phyloP scores from a whole-genome alignment of 225 moss, liverwort and hornwort species.

The Straminergon stramineum region DNA sequence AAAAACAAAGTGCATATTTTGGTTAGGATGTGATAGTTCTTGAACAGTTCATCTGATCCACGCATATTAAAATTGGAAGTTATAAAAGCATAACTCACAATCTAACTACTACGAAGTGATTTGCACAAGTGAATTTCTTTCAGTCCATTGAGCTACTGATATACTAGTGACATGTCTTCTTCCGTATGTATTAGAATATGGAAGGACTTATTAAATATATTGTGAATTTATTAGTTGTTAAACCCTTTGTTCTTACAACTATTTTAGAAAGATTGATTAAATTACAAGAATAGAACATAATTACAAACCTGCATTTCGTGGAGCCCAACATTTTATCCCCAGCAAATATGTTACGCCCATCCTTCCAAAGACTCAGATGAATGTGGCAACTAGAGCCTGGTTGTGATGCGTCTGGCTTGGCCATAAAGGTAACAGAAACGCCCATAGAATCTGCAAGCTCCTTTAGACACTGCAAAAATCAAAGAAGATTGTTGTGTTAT shows the following conservation, averaged over 20 bases:
- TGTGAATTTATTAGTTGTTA: not conserved
- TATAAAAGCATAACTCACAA: not conserved
- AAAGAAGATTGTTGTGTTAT: not conserved
- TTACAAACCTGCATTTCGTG: slow-evolving; percentile 65
- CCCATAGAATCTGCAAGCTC: slow-evolving; percentile 86
- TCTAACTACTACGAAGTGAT: not conserved
- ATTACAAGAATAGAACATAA: not conserved
- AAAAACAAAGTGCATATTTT: not conserved
- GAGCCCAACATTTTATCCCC: slow-evolving; percentile 61
- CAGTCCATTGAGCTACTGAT: not conserved
- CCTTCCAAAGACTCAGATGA: slow-evolving; percentile 78
- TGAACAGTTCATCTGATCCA: not conserved
- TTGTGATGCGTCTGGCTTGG: slow-evolving; percentile 79
- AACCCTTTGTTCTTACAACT: not conserved
- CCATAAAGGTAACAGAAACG: slow-evolving; percentile 93
- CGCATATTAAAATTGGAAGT: not conserved
- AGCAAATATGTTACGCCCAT: slow-evolving; percentile 69
- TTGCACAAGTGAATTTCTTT: not conserved
- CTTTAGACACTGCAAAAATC: slow-evolving; percentile 58
- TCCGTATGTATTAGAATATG: not conserved
- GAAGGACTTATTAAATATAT: not conserved
- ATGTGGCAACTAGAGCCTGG: slow-evolving; percentile 98
- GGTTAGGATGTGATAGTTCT: not conserved
- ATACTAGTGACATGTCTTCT: not conserved
- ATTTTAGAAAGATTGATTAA: not conserved